Evolutionary conservation across 257 asterid genomes (phyloP), one percentile per base, ranked within the genome.

Genomic region (Mitragyna speciosa): DNA sequence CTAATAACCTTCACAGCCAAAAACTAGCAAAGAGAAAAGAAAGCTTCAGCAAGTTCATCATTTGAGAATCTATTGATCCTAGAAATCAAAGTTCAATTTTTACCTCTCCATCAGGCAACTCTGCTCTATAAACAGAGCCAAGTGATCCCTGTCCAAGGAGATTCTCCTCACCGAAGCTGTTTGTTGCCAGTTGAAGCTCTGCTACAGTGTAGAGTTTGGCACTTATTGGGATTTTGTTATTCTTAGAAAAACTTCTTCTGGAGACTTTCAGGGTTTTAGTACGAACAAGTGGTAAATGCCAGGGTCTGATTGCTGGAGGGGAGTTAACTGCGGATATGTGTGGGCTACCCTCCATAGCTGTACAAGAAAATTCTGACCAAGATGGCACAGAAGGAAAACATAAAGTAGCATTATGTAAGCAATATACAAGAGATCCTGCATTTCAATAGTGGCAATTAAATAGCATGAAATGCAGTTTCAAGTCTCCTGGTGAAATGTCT

Each of bases 131-230:
- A 73, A 96, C 97, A 30, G 94, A 85, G 76, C 98, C 98, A 71
- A 96, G 94, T 72, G 97, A 93, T 79, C 98, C 99, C 84, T 90
- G 88, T 76, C 97, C 99, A 77, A 96, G 86, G 36, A 89, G 86
- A 79, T 91, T 88, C 49, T 82, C 91, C 77, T 87, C 87, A 84
- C 93, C 85, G 82, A 96, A 96, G 87, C 86, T 84, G 85, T 84
- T 90, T 78, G 99, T 96, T 72, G 99, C 98, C 68, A 81, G 70
- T 86, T 91, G 98, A 81, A 96, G 91, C 87, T 96, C 99, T 73
- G 91, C 89, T 61, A 88, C 66, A 59, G 91, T 87, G 89, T 86
- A 94, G 7, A 74, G 85, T 82, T 86, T 91, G 82, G 91, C 92
- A 82, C 84, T 70, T 70, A 87, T 84, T 75, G 91, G 89, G 83